Percentiles rank a stretch among this genome's conserved stretches.
phyloP scores from a whole-genome alignment of 257 asterid species.

The Solanum infundibuliforme region DNA sequence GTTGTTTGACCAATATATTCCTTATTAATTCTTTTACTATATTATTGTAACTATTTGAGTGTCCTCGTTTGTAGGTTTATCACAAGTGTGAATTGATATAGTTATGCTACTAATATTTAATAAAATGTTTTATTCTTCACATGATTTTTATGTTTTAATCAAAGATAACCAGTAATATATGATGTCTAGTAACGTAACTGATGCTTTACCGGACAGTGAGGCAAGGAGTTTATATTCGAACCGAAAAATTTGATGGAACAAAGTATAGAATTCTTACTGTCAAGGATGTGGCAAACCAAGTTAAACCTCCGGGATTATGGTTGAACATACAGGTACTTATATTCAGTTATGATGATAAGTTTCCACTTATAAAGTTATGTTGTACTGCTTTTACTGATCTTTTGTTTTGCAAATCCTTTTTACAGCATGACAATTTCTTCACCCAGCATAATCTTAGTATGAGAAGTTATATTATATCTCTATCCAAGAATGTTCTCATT shows the following conservation, averaged over 20 bases:
- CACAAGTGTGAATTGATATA: too few relatives aligned
- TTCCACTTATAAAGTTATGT: too few relatives aligned
- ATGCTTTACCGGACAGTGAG: conserved; percentile 25
- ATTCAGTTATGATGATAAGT: too few relatives aligned
- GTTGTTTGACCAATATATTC: too few relatives aligned
- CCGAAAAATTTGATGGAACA: conserved; percentile 24
- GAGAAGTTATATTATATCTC: conserved; percentile 49
- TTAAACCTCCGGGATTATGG: conserved; percentile 44
- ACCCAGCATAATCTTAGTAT: conserved; percentile 60
- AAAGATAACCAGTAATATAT: neutral
- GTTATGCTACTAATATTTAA: too few relatives aligned
- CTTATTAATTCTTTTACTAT: too few relatives aligned
- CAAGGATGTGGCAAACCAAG: conserved; percentile 18
- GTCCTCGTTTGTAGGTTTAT: too few relatives aligned
- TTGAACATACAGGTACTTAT: conserved; percentile 46
- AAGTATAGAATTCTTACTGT: conserved; percentile 28
- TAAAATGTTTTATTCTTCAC: neutral
- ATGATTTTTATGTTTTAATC: neutral
- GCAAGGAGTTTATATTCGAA: conserved; percentile 44
- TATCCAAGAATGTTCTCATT: conserved; percentile 35
- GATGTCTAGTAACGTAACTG: neutral
- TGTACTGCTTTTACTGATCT: neutral
- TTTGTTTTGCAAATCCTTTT: neutral
- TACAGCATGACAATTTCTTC: conserved; percentile 68
- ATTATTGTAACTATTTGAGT: too few relatives aligned